A percentile compares a stretch with the other conserved stretches of the same genome.
Evolutionary conservation across 371 early-diverging fungal species (phyloP).

Genomic region (Nosema granulosis): DNA sequence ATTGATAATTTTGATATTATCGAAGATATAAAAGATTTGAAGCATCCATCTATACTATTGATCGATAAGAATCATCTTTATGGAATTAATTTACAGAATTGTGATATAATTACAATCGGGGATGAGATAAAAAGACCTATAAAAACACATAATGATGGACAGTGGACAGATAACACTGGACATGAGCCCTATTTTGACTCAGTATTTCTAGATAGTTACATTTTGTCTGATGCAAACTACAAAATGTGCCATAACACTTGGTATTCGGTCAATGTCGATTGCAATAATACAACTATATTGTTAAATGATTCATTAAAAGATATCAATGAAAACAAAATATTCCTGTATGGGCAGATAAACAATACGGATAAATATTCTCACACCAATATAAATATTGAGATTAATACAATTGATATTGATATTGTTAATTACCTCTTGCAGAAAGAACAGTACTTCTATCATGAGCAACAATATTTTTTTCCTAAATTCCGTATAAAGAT

Average conservation of each 20-base stretch:
- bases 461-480: background rate
- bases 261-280: conserved; percentile 2
- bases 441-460: background rate
- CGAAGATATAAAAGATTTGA: conserved; percentile 1
- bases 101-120: background rate
- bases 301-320: background rate
- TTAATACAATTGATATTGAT: background rate
- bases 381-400: background rate
- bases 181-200: background rate
- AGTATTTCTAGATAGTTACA: background rate
- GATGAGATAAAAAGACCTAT: background rate
- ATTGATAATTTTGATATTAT: conserved; percentile 9
- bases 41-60: background rate
- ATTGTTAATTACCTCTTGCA: background rate
- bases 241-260: background rate
- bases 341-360: conserved; percentile 8
- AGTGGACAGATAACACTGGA: too few species aligned
- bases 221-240: conserved; percentile 1
- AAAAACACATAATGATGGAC: background rate
- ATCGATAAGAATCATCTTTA: background rate
- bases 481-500: background rate
- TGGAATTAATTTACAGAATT: background rate
- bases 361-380: conserved; percentile 13
- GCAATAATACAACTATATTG: background rate
- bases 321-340: background rate